Base-by-base conservation (phyloP, 441 rosid species). In the Syzygium malaccense region DNA sequence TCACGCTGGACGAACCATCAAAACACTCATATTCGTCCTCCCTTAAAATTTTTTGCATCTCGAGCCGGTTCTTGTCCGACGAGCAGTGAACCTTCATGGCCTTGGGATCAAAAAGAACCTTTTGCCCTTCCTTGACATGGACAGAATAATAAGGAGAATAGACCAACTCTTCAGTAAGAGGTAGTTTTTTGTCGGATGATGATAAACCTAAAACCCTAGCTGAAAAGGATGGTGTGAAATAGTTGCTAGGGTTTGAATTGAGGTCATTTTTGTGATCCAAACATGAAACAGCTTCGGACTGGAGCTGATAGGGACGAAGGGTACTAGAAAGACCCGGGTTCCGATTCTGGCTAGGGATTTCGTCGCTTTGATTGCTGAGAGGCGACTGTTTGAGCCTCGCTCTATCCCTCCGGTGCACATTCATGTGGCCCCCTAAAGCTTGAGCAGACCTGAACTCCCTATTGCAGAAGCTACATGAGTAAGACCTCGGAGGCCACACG, bases 391-490 rank as follows among this genome's bases (percentile, higher is more conserved):
- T 94, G 32, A 95, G 96, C 91, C 91, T 91, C 49, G 97, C 97
- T 90, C 97, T 90, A 84, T 95, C 96, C 86, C 94, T 93, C 86
- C 95, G 90, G 89, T 95, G 97, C 88, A 95, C 95, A 90, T 95
- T 95, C 97, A 95, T 94, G 88, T 95, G 97, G 84, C 97, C 97
- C 4, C 97, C 97, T 60, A 95, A 87, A 85, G 96, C 97, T 91
- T 95, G 97, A 53, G 97, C 97, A 26, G 96, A 95, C 90, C 91
- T 92, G 89, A 95, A 94, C 80, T 94, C 96, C 90, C 96, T 92
- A 71, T 86, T 91, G 86, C 97, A 95, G 86, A 94, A 95, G 58
- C 95, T 93, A 85, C 97, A 95, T 20, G 94, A 86, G 83, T 94
- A 95, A 85, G 95, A 94, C 84, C 96, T 92, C 0, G 94, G 96